These are phyloP conservation scores for Solanum hybrid DNA, from an alignment of 305 asterid species.

Conservation along the genomic window DNA sequence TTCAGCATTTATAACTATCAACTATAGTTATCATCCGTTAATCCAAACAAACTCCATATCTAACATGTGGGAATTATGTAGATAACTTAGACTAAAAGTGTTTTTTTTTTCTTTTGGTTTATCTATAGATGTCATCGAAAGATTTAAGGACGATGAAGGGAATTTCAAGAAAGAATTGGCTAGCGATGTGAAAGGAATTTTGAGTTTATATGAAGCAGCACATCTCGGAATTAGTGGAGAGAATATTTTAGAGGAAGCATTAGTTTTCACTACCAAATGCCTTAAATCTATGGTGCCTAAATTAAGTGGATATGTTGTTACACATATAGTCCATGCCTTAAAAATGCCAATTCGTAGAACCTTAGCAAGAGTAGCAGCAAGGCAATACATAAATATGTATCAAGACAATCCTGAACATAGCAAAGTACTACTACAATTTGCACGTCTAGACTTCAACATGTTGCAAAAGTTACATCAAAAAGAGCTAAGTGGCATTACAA, in stretches of 20 bases:
- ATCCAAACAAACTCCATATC: background rate
- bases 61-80: background rate
- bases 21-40: background rate
- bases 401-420: background rate
- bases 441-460: constrained; percentile 10
- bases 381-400: constrained; percentile 2
- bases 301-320: background rate
- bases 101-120: background rate
- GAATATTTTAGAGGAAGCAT: constrained; percentile 18
- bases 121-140: constrained; percentile 2
- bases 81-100: background rate
- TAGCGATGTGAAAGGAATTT: constrained; percentile 2
- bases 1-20: background rate
- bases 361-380: background rate
- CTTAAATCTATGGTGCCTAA: constrained; percentile 5
- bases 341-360: constrained; percentile 2
- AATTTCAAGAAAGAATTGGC: background rate
- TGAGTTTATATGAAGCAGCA: constrained; percentile 19
- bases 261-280: background rate
- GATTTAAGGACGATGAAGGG: constrained; percentile 3
- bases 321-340: background rate
- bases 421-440: background rate
- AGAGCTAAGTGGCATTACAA: constrained; percentile 10
- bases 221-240: constrained; percentile 9
- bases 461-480: constrained; percentile 5